Percentiles rank a stretch among this genome's conserved stretches.
Conservation (phyloP, 345 rosid species). For the Viola odorata region DNA sequence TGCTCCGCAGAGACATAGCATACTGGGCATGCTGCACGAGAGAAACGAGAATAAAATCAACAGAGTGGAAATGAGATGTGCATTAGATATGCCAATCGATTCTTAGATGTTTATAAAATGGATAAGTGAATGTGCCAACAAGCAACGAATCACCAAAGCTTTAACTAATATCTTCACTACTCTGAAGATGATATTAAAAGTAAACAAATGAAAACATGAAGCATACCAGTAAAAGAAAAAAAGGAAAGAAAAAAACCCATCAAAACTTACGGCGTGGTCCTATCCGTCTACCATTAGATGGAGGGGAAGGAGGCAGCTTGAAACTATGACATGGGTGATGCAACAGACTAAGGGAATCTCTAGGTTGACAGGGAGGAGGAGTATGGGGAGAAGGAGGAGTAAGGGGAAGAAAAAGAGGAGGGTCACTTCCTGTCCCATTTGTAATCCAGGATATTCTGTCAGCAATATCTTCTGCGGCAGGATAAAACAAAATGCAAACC, state of each 20-base stretch:
- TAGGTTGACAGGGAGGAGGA: conserved; percentile 22
- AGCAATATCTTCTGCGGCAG: conserved; percentile 41
- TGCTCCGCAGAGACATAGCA: conserved; percentile 70
- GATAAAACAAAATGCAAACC: conserved; percentile 8
- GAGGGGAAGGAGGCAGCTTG: conserved; percentile 85
- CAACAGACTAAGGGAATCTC: conserved; percentile 8
- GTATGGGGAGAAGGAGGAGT: conserved; percentile 7
- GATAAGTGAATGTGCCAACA: no score
- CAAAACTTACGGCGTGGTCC: conserved; percentile 69
- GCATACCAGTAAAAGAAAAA: not conserved
- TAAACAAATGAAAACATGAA: not conserved
- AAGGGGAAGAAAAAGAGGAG: no score
- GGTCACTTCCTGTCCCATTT: no score
- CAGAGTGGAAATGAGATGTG: not conserved
- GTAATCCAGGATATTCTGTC: conserved; percentile 12
- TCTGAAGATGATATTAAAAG: not conserved
- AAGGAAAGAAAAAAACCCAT: no score
- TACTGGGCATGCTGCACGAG: conserved; percentile 68
- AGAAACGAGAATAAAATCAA: conserved; percentile 15
- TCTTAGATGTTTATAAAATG: no score
- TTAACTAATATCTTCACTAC: no score
- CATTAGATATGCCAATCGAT: no score
- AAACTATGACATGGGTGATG: conserved; percentile 63
- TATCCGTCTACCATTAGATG: conserved; percentile 48
- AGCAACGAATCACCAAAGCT: no score